Conservation (phyloP, 192 early-diverging fungal genomes). For the Backusella tarrabulga region DNA sequence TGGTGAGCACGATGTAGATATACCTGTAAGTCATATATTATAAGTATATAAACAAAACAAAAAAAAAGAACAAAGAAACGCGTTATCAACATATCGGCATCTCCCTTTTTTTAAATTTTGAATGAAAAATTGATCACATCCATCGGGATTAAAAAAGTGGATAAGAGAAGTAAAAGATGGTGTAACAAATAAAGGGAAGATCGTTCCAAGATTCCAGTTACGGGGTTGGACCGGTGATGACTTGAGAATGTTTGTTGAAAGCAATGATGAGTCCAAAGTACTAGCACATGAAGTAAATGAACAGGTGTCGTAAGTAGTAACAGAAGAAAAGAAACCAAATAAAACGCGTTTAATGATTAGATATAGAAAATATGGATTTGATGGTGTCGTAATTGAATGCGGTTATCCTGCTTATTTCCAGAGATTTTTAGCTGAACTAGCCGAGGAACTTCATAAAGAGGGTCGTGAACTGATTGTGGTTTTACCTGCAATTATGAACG, state of each 20-base stretch:
- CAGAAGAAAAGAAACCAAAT: not conserved
- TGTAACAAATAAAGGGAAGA: constrained; percentile 24
- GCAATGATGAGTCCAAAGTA: constrained; percentile 2
- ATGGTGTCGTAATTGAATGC: constrained; percentile 37
- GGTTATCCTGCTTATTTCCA: constrained; percentile 23
- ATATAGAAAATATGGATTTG: constrained; percentile 30
- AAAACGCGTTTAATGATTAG: not conserved
- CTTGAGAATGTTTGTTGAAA: constrained; percentile 20
- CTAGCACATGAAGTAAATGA: constrained; percentile 23
- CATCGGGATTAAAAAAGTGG: constrained; percentile 23
- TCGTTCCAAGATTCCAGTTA: constrained; percentile 39
- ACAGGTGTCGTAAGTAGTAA: constrained; percentile 29
- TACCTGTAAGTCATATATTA: constrained; percentile 18
- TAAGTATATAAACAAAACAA: not conserved
- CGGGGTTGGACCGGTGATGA: constrained; percentile 24
- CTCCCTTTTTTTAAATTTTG: not conserved
- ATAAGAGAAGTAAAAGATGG: constrained; percentile 36
- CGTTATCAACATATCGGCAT: not conserved
- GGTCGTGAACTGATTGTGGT: constrained; percentile 29
- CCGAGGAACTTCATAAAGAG: constrained; percentile 12
- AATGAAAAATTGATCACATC: too few species aligned
- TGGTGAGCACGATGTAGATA: constrained; percentile 41
- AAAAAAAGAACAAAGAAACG: not conserved
- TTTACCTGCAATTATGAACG: constrained; percentile 26
- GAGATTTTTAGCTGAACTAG: constrained; percentile 17